Percentiles rank a stretch among this genome's conserved stretches.
These are phyloP conservation scores for Fusarium ramigenum DNA, from an alignment of 2,329 filamentous ascomycete genomes.

Conservation along the genomic window DNA sequence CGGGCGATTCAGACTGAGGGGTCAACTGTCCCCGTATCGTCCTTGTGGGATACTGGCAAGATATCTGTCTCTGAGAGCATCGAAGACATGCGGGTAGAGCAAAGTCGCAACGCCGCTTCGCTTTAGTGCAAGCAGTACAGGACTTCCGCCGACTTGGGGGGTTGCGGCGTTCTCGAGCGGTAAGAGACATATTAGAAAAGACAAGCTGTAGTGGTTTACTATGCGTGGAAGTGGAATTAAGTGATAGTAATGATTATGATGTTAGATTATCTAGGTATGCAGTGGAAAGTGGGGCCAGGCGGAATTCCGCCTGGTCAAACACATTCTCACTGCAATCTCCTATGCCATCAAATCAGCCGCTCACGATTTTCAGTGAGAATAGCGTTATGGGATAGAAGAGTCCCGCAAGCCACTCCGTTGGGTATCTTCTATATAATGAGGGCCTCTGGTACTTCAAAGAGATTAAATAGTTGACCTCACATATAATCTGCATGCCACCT, in stretches of 20 bases:
- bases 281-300: slow-evolving; percentile 34
- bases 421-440: background rate
- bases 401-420: background rate
- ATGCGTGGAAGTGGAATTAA: background rate
- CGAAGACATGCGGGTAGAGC: slow-evolving; percentile 61
- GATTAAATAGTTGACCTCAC: background rate
- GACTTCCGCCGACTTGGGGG: slow-evolving; percentile 63
- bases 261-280: background rate
- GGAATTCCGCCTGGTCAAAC: slow-evolving; percentile 40
- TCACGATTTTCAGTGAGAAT: too few species aligned
- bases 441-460: background rate
- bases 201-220: background rate
- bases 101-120: slow-evolving; percentile 66
- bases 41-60: slow-evolving; percentile 57
- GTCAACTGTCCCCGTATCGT: background rate
- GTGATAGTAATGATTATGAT: background rate
- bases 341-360: too few species aligned
- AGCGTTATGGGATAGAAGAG: too few species aligned
- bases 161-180: slow-evolving; percentile 52
- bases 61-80: slow-evolving; percentile 58
- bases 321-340: too few species aligned
- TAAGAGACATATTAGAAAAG: slow-evolving; percentile 41
- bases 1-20: background rate
- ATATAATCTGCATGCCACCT: background rate
- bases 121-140: slow-evolving; percentile 64